Base-by-base conservation (phyloP, 2,329 filamentous ascomycete genomes). In the Pleoardoris graminearum region DNA sequence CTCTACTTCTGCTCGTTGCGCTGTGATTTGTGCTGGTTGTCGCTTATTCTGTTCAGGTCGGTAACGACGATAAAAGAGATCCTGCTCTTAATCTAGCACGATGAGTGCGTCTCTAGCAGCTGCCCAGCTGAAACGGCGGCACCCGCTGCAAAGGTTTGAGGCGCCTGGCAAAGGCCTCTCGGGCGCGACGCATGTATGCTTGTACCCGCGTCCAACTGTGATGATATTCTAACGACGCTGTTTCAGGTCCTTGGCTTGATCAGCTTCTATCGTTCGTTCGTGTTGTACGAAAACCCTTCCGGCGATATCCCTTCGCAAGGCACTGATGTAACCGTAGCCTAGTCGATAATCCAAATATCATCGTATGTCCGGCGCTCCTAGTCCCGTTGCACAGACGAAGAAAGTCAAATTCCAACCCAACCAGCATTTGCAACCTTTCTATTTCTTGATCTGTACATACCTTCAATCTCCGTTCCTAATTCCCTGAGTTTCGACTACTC, bases 101-200 rank as follows among this genome's bases (percentile, higher is more conserved):
- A 65, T 67, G 62, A 51, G 44, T 51, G 38, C 51, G 37, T 50
- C 62, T 39, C 53, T 57, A 29, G 45, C 60, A 7, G 58, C 66
- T 14, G 54, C 55, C 27, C 50, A 62, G 54, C 57, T 73, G 45
- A 62, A 71, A 48, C 63, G 66, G 44, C 70, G 66, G 39, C 86
- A 90, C 74, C 83, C 82, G 37, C 79, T 89, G 4, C 88, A 91
- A 72, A 79, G 85, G 33, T 74, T 90, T 17, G 67, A 79, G 3
- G 86, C 87, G 53, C 88, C 88, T 0, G 86, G 86, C 1, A 82
- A 82, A 53, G 80, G 80, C 35, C 62, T 83, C 51, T 90, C 88
- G 2, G 80, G 87, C 19, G 54, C 83, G 8, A 69, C 90, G 36
- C 88, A 91, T 70, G 70, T 79, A 51, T 44, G 58, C 60, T 36